Conservation (phyloP, 495 filamentous ascomycete genomes). For the Xylaria telfairii region DNA sequence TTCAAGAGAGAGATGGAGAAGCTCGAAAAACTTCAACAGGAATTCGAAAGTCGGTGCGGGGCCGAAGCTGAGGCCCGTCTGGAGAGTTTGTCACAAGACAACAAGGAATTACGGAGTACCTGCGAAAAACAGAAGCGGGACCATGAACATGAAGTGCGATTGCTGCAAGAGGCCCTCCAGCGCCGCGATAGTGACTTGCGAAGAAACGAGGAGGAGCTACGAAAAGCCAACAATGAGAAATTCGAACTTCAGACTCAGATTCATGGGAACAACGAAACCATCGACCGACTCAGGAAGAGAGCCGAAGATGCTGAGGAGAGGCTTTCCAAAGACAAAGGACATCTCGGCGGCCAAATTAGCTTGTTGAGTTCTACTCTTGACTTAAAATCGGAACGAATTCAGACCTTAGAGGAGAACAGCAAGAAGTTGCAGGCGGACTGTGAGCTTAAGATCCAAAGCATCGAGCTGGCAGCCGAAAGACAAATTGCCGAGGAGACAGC, state of each 20-base stretch:
- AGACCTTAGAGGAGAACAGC: constrained; percentile 70
- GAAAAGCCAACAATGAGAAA: constrained; percentile 30
- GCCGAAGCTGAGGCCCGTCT: constrained; percentile 37
- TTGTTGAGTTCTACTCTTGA: constrained; percentile 37
- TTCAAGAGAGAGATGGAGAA: constrained; percentile 43
- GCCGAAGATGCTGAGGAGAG: constrained; percentile 41
- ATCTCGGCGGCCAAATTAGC: constrained; percentile 42
- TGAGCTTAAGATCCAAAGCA: constrained; percentile 45
- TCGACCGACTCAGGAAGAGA: constrained; percentile 39
- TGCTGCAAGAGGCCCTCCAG: constrained; percentile 31
- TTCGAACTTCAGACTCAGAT: constrained; percentile 35
- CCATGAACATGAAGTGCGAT: constrained; percentile 36
- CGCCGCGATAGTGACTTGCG: constrained; percentile 30
- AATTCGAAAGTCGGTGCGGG: constrained; percentile 38
- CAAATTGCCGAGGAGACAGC: constrained; percentile 38
- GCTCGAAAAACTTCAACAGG: constrained; percentile 37
- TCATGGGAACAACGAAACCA: constrained; percentile 38
- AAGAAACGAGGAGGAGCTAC: constrained; percentile 31
- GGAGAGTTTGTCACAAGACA: constrained; percentile 37
- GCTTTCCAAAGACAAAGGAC: constrained; percentile 42
- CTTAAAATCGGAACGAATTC: constrained; percentile 44
- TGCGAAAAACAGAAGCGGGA: constrained; percentile 40
- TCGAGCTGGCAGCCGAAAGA: constrained; percentile 40
- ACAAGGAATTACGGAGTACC: constrained; percentile 36
- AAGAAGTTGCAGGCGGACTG: constrained; percentile 62